Evolutionary conservation across 176 grass and related monocot genomes (phyloP).

Genomic region (Rhynchospora pubera): DNA sequence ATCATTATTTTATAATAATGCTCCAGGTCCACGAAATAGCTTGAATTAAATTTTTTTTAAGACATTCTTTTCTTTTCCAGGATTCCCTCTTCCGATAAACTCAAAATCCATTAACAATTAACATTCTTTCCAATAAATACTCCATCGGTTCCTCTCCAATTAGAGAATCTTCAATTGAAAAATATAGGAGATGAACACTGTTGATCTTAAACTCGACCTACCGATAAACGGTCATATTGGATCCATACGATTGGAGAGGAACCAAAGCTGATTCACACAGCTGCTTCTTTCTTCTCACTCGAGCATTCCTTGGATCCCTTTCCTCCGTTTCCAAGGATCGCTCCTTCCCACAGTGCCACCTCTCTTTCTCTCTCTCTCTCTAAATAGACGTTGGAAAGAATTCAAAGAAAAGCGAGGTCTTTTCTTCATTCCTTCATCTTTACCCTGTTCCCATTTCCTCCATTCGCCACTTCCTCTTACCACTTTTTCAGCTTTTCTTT

Average conservation of each 20-base stretch:
- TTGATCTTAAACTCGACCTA: too few species aligned
- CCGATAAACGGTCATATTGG: too few species aligned
- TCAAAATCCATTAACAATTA: too few species aligned
- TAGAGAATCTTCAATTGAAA: too few species aligned
- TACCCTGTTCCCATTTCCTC: background rate
- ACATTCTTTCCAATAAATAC: constrained; percentile 6
- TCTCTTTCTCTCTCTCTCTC: background rate
- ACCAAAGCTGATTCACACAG: too few species aligned
- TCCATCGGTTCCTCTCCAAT: background rate
- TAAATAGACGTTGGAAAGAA: background rate
- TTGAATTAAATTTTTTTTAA: too few species aligned
- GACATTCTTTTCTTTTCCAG: too few species aligned
- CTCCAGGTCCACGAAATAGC: too few species aligned
- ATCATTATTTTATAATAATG: too few species aligned
- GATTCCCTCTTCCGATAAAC: too few species aligned
- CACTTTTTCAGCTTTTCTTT: constrained; percentile 17
- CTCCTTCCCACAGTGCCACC: background rate
- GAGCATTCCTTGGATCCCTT: background rate
- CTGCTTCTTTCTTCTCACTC: constrained; percentile 10
- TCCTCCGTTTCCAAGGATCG: constrained; percentile 9
- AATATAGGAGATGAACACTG: too few species aligned
- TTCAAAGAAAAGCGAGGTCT: background rate
- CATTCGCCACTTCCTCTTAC: background rate
- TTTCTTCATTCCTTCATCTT: background rate
- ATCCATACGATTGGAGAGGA: too few species aligned